phyloP scores from a whole-genome alignment of 2,329 filamentous ascomycete species.

The Beauveria caledonica region DNA sequence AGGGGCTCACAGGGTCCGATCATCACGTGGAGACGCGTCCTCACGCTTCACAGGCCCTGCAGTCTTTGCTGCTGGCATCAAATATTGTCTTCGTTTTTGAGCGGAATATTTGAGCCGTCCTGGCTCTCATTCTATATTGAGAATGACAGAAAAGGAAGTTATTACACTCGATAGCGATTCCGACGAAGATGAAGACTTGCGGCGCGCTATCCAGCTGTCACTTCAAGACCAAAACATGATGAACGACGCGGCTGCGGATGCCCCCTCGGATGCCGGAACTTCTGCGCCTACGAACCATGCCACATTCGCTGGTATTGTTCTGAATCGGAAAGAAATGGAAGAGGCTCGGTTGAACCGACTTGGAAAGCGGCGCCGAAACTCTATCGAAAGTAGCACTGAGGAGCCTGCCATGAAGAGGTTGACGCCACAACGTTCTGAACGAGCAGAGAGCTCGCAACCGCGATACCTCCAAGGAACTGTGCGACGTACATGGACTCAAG shows the following conservation, averaged over 20 bases:
- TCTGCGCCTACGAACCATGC: not conserved
- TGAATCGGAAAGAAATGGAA: slow-evolving; percentile 81
- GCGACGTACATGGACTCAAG: slow-evolving; percentile 71
- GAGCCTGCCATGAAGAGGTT: not conserved
- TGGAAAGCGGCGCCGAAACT: slow-evolving; percentile 40
- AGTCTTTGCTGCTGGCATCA: not conserved
- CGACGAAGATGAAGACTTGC: slow-evolving; percentile 52
- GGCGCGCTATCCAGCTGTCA: slow-evolving; percentile 52
- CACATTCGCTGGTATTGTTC: slow-evolving; percentile 35
- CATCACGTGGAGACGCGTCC: slow-evolving; percentile 5
- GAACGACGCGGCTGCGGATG: slow-evolving; percentile 1
- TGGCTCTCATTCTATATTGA: not conserved
- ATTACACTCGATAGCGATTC: slow-evolving; percentile 23
- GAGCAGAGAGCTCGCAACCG: slow-evolving; percentile 13
- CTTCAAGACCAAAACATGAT: slow-evolving; percentile 26
- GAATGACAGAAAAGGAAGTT: slow-evolving; percentile 19
- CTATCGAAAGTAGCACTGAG: slow-evolving; percentile 2
- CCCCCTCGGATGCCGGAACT: not conserved
- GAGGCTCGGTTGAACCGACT: slow-evolving; percentile 67
- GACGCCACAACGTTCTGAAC: not conserved
- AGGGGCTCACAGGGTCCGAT: not conserved
- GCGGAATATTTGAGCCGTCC: not conserved
- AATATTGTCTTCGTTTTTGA: not conserved
- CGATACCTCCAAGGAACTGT: slow-evolving; percentile 54
- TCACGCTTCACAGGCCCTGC: not conserved